Conservation (phyloP, 345 rosid genomes). For the Pistacia vera region DNA sequence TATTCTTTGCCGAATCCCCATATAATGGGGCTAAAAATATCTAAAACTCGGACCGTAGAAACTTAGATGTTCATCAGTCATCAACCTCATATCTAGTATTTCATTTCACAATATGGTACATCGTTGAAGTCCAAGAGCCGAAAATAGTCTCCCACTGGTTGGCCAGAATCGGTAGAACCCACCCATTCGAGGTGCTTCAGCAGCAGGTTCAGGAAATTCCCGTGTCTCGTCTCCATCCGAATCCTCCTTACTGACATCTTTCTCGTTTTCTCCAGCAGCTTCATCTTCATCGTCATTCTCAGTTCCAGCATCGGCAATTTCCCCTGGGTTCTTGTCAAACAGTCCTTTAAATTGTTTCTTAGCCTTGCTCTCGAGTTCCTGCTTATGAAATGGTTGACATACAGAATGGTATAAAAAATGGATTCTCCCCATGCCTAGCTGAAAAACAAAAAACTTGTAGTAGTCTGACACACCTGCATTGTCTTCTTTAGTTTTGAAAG, state of each 20-base stretch:
- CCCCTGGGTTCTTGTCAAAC: slow-evolving; percentile 96
- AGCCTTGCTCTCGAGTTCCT: slow-evolving; percentile 80
- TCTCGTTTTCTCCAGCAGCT: slow-evolving; percentile 19
- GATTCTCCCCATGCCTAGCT: background rate
- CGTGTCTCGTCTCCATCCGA: slow-evolving; percentile 29
- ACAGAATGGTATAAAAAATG: background rate
- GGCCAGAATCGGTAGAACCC: slow-evolving; percentile 60
- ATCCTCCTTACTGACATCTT: slow-evolving; percentile 15
- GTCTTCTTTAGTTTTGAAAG: slow-evolving; percentile 79
- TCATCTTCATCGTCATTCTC: slow-evolving; percentile 28
- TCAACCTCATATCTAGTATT: background rate
- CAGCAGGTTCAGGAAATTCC: slow-evolving; percentile 28
- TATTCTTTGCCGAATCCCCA: background rate
- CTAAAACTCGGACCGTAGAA: background rate
- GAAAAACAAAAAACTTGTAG: background rate
- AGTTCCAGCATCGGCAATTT: slow-evolving; percentile 54
- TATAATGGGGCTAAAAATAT: background rate
- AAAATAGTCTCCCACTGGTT: slow-evolving; percentile 36
- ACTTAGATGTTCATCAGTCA: background rate
- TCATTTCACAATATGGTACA: slow-evolving; percentile 47
- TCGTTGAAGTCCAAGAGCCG: slow-evolving; percentile 46
- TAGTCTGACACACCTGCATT: slow-evolving; percentile 57
- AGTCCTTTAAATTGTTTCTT: slow-evolving; percentile 90
- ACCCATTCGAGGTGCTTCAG: slow-evolving; percentile 30
- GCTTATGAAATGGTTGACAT: slow-evolving; percentile 16